These are phyloP conservation scores for Colletotrichum coccodes DNA, from an alignment of 2,329 filamentous ascomycete species.

Conservation along the genomic window DNA sequence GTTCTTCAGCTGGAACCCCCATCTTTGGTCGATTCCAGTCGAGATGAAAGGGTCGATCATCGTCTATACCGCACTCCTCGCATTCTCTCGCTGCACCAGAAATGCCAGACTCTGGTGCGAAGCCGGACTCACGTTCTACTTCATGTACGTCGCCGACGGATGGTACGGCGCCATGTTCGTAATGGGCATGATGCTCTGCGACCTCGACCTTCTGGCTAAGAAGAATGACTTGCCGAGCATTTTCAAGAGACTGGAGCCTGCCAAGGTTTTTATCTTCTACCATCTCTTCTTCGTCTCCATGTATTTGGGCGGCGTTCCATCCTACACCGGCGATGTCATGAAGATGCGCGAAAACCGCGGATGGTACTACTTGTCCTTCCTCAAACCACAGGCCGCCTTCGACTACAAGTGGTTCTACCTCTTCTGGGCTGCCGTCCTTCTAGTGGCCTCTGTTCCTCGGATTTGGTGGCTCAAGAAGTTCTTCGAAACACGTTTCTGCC, in stretches of 20 bases:
- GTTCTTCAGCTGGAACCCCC: constrained; percentile 59
- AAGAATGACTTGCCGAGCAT: constrained; percentile 60
- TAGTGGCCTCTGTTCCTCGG: constrained; percentile 47
- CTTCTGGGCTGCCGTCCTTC: constrained; percentile 46
- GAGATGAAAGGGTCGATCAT: constrained; percentile 73
- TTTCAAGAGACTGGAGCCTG: constrained; percentile 55
- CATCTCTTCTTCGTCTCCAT: constrained; percentile 45
- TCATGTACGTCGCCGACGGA: constrained; percentile 45
- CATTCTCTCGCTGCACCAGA: constrained; percentile 45
- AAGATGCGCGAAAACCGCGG: constrained; percentile 19
- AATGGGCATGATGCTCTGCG: constrained; percentile 40
- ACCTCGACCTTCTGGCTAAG: constrained; percentile 52
- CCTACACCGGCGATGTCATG: constrained; percentile 11
- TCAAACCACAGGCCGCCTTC: constrained; percentile 72
- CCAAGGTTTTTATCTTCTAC: constrained; percentile 61
- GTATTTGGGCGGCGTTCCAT: constrained; percentile 44
- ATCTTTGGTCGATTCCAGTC: constrained; percentile 72
- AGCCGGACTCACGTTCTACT: constrained; percentile 44
- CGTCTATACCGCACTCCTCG: constrained; percentile 64
- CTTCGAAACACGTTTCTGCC: constrained; percentile 59
- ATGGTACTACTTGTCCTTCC: constrained; percentile 47
- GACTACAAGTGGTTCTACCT: constrained; percentile 58
- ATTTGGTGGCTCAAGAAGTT: constrained; percentile 53
- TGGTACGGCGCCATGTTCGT: constrained; percentile 50
- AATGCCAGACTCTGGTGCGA: constrained; percentile 45